These are phyloP conservation scores for Lactarius psammicola DNA, from an alignment of 768 basidiomycete genomes.

Conservation along the genomic window DNA sequence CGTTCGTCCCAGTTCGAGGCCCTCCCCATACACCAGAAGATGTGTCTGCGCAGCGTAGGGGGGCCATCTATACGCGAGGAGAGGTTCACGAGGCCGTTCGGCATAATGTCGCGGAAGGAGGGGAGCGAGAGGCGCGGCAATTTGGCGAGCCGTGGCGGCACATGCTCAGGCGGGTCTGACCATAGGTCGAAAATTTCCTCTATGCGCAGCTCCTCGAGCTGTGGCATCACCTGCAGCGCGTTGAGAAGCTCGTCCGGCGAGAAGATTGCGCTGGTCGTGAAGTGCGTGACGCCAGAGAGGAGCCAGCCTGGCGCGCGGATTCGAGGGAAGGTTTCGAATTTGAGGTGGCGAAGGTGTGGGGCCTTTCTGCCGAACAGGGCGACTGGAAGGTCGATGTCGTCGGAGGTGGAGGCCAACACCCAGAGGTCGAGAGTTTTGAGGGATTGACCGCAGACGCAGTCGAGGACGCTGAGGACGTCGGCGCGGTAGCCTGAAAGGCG, in stretches of 20 bases:
- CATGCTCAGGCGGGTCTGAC: not conserved
- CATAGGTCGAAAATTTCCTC: slow-evolving; percentile 2
- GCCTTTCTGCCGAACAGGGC: too few relatives aligned
- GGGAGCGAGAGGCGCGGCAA: slow-evolving; percentile 7
- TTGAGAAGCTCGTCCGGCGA: not conserved
- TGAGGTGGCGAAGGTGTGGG: too few relatives aligned
- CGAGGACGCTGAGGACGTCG: slow-evolving; percentile 12
- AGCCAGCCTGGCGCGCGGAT: too few relatives aligned
- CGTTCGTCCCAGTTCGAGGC: too few relatives aligned
- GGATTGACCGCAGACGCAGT: slow-evolving; percentile 13
- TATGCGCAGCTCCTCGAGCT: slow-evolving; percentile 12
- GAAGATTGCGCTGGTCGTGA: too few relatives aligned
- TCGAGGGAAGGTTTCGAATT: too few relatives aligned
- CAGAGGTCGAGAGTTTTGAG: slow-evolving; percentile 3
- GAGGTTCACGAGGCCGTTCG: slow-evolving; percentile 10
- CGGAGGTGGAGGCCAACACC: too few relatives aligned
- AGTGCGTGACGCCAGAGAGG: too few relatives aligned
- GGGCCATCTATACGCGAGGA: slow-evolving; percentile 3
- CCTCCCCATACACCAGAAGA: not conserved
- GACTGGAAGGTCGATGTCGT: too few relatives aligned
- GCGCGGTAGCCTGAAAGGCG: slow-evolving; percentile 14
- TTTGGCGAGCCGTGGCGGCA: not conserved
- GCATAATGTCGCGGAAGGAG: slow-evolving; percentile 14
- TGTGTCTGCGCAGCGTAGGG: slow-evolving; percentile 10
- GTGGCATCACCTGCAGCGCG: slow-evolving; percentile 6